Percentiles rank a stretch among this genome's conserved stretches.
Evolutionary conservation across 1,284 basidiomycete species (phyloP).

Genomic region (Boletus semigastroideus): DNA sequence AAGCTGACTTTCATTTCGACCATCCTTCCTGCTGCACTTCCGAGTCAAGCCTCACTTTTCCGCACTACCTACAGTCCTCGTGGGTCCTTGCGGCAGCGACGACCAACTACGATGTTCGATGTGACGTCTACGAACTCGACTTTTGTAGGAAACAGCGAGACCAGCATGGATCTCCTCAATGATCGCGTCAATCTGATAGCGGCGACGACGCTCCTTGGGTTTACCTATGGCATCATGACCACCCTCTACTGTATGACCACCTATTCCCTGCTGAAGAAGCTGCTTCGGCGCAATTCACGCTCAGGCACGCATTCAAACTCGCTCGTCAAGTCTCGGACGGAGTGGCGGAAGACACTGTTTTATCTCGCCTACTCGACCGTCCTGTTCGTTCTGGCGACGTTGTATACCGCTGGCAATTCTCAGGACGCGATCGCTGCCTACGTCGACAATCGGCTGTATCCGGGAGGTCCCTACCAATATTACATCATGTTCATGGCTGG

Average conservation of each 20-base stretch:
- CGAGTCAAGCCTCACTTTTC: constrained; percentile 4
- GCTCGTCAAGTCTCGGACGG: neutral
- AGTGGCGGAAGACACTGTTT: constrained; percentile 23
- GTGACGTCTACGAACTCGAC: constrained; percentile 8
- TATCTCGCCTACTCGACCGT: constrained; percentile 28
- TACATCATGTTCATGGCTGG: constrained; percentile 22
- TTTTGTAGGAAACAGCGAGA: constrained; percentile 3
- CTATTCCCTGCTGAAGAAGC: constrained; percentile 22
- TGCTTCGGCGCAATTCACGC: constrained; percentile 9
- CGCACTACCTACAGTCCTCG: constrained; percentile 7
- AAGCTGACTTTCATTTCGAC: constrained; percentile 14
- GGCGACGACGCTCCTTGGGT: constrained; percentile 26
- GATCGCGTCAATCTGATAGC: constrained; percentile 27
- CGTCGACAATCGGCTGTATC: constrained; percentile 36
- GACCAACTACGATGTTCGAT: constrained; percentile 7
- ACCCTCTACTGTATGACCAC: constrained; percentile 23
- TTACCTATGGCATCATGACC: constrained; percentile 24
- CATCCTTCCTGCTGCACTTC: constrained; percentile 6
- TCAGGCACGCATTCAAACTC: constrained; percentile 9
- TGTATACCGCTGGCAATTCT: constrained; percentile 32
- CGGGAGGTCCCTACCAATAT: constrained; percentile 33
- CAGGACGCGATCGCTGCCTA: constrained; percentile 29
- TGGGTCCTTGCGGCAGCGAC: neutral
- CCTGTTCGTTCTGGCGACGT: constrained; percentile 32
- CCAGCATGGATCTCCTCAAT: constrained; percentile 8